Conservation (phyloP, 1,284 basidiomycete genomes). For the Mycena citricolor region DNA sequence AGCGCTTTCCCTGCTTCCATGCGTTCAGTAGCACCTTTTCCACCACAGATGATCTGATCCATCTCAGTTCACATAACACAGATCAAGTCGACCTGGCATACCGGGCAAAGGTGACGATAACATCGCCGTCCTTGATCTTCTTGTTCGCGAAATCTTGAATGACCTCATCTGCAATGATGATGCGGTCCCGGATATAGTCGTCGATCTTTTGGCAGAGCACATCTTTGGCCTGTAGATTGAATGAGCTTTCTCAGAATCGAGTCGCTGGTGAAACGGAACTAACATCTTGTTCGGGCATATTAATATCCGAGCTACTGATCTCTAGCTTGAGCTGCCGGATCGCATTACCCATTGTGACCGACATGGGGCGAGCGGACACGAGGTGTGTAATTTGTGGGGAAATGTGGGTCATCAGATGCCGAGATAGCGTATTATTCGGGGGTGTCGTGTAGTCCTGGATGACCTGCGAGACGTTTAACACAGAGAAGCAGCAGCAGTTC, state of each 20-base stretch:
- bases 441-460: conserved; percentile 87
- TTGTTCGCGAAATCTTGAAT: conserved; percentile 87
- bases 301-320: conserved; percentile 89
- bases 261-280: conserved; percentile 29
- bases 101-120: conserved; percentile 92
- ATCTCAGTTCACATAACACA: not conserved
- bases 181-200: conserved; percentile 91
- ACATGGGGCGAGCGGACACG: conserved; percentile 85
- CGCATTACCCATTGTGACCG: conserved; percentile 95
- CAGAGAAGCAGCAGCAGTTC: conserved; percentile 5
- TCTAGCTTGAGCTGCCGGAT: conserved; percentile 95
- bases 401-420: conserved; percentile 85
- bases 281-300: conserved; percentile 92
- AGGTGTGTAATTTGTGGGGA: conserved; percentile 91
- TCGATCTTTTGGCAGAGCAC: conserved; percentile 85
- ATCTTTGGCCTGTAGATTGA: conserved; percentile 87
- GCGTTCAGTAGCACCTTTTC: conserved; percentile 88
- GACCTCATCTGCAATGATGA: conserved; percentile 90
- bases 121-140: conserved; percentile 94
- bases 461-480: conserved; percentile 49
- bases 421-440: conserved; percentile 77
- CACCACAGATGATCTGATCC: conserved; percentile 90
- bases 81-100: conserved; percentile 33
- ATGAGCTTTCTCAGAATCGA: conserved; percentile 5
- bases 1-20: conserved; percentile 68